Base-by-base conservation (phyloP, 129 eudicot genomes). In the Heracleum sosnowskyi region DNA sequence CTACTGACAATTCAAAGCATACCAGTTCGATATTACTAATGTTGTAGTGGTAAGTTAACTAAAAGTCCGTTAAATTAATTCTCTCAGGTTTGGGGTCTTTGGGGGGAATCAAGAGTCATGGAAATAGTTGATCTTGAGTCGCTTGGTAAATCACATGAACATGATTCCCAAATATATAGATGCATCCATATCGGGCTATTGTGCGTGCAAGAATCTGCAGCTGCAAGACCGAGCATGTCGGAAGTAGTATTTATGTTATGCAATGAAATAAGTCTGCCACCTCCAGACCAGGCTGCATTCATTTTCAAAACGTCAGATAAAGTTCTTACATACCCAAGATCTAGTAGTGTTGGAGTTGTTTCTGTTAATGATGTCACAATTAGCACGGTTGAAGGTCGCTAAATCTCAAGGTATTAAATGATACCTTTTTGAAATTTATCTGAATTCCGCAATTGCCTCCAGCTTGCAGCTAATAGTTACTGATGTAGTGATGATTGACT, bases 121-220 rank as follows among this genome's bases (percentile, higher is more conserved):
- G 72, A 66, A 31, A 66, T 66, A 66, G 72, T 66, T 28, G 72
- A 66, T 66, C 39, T 13, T 13, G 24, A 28, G 20, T 66, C 11
- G 37, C 31, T 57, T 24, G 72, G 72, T 12, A 3, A 16, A 34
- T 66, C 72, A 66, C 39, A 29, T 66, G 39, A 66, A 66, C 39
- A 66, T 4, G 72, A 66, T 66, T 34, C 36, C 36, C 18, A 66
- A 33, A 66, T 66, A 3, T 31, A 31, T 29, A 66, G 72, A 66
- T 66, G 72, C 39, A 34, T 66, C 11, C 72, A 66, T 66, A 66
- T 31, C 1, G 72, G 39, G 24, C 40, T 66, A 11, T 34, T 66
- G 20, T 81, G 84, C 69, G 84, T 76, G 40, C 80, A 75, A 81
- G 84, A 81, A 66, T 42, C 69, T 18, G 80, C 84, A 11, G 49